Evolutionary conservation across 225 moss, liverwort and hornwort species (phyloP).

Genomic region (Physcomitrellopsis africana): DNA sequence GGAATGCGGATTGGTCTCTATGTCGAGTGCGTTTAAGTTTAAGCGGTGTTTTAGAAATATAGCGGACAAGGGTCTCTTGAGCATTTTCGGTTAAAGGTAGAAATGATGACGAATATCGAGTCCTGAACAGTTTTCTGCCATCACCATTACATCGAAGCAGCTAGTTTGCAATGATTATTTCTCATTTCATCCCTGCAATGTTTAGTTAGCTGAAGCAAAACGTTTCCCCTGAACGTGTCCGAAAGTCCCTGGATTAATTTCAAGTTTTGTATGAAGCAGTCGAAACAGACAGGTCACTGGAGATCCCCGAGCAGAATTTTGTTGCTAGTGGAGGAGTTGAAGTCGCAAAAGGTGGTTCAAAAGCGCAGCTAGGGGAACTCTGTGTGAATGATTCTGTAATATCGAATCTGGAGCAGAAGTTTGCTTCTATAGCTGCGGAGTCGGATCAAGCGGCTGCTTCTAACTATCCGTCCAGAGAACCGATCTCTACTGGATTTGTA

Average conservation of each 20-base stretch:
- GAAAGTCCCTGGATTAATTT: conserved; percentile 54
- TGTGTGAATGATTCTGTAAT: conserved; percentile 67
- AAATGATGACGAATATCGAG: conserved; percentile 27
- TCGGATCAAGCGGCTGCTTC: conserved; percentile 41
- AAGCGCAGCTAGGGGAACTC: conserved; percentile 41
- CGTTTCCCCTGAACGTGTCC: conserved; percentile 35
- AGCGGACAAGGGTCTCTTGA: conserved; percentile 34
- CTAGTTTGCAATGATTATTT: conserved; percentile 39
- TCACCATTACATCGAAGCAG: conserved; percentile 41
- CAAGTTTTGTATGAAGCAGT: conserved; percentile 67
- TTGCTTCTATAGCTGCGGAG: conserved; percentile 72
- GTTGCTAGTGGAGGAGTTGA: conserved; percentile 26
- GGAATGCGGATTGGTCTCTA: conserved; percentile 28
- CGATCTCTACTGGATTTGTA: conserved; percentile 34
- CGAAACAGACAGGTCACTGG: conserved; percentile 51
- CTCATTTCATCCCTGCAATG: conserved; percentile 29
- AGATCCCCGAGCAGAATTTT: conserved; percentile 42
- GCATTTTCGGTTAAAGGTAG: conserved; percentile 31
- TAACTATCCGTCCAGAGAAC: conserved; percentile 33
- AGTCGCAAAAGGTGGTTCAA: conserved; percentile 39
- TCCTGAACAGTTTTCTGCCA: conserved; percentile 43
- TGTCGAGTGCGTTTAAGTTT: conserved; percentile 26
- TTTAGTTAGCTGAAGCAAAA: conserved; percentile 40
- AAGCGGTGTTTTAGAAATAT: conserved; percentile 28
- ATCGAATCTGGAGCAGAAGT: conserved; percentile 76